Evolutionary conservation across 2,329 filamentous ascomycete genomes (phyloP).

Genomic region (Trichocomaceae sp.): DNA sequence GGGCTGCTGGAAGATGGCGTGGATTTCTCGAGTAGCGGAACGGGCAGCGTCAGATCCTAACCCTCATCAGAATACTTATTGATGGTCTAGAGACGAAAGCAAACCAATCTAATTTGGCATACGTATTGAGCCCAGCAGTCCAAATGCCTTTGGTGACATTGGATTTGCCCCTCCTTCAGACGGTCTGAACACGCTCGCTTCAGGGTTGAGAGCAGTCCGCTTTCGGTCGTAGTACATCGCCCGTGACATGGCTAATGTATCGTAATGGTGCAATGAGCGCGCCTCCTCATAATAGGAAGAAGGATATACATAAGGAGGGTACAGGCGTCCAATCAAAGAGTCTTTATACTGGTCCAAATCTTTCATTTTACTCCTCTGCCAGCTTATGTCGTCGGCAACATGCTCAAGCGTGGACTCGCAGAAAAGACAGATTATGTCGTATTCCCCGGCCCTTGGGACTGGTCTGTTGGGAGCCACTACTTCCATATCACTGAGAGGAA

Average conservation of each 20-base stretch:
- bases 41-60: background rate
- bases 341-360: background rate
- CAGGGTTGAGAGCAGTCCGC: background rate
- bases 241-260: background rate
- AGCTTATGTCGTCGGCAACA: constrained; percentile 21
- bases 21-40: background rate
- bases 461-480: constrained; percentile 17
- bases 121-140: background rate
- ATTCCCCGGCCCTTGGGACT: constrained; percentile 26
- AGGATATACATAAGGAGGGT: background rate
- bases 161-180: background rate
- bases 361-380: constrained; percentile 14
- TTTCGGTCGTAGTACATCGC: background rate
- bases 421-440: constrained; percentile 28
- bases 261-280: background rate
- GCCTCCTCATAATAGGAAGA: background rate
- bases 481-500: constrained; percentile 18
- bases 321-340: background rate
- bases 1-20: background rate
- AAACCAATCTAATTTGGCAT: background rate
- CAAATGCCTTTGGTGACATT: background rate
- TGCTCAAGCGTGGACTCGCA: constrained; percentile 21
- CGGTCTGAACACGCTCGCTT: background rate
- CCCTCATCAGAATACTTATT: background rate
- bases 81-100: background rate